Conservation (phyloP, 2,329 filamentous ascomycete species). For the Hyphodiscus sp. region DNA sequence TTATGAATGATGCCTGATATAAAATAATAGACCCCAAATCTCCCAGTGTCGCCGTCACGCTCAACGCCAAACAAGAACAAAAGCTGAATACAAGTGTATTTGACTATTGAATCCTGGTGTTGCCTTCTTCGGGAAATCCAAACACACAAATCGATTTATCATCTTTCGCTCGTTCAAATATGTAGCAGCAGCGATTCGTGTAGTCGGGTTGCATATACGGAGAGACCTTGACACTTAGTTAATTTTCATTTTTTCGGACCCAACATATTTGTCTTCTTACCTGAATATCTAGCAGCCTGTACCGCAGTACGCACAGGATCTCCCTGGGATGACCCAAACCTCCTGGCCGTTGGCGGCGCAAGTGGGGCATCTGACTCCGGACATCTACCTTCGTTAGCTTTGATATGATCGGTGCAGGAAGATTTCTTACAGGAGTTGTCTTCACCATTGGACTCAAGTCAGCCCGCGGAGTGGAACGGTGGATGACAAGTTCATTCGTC, state of each 20-base stretch:
- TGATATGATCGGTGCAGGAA: not conserved
- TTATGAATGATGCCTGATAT: not conserved
- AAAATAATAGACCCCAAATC: not conserved
- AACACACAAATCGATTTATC: not conserved
- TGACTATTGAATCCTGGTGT: not conserved
- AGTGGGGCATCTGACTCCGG: slow-evolving; percentile 46
- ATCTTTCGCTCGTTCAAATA: not conserved
- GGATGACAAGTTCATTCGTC: not conserved
- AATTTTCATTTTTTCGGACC: not conserved
- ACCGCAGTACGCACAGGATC: slow-evolving; percentile 44
- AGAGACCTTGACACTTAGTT: not conserved
- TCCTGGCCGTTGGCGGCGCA: slow-evolving; percentile 44
- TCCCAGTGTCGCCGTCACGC: not conserved
- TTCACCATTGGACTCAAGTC: slow-evolving; percentile 8
- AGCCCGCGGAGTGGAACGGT: slow-evolving; percentile 1
- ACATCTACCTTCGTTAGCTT: slow-evolving; percentile 31
- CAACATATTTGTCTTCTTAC: not conserved
- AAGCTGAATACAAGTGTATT: not conserved
- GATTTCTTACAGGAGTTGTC: slow-evolving; percentile 14
- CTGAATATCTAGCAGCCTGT: slow-evolving; percentile 28
- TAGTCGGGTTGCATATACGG: not conserved
- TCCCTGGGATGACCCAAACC: slow-evolving; percentile 50
- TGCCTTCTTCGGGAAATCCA: not conserved
- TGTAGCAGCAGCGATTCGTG: not conserved
- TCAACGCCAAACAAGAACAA: not conserved